phyloP scores from a whole-genome alignment of 2,329 filamentous ascomycete genomes.

The Nothomitra cinnamomea region DNA sequence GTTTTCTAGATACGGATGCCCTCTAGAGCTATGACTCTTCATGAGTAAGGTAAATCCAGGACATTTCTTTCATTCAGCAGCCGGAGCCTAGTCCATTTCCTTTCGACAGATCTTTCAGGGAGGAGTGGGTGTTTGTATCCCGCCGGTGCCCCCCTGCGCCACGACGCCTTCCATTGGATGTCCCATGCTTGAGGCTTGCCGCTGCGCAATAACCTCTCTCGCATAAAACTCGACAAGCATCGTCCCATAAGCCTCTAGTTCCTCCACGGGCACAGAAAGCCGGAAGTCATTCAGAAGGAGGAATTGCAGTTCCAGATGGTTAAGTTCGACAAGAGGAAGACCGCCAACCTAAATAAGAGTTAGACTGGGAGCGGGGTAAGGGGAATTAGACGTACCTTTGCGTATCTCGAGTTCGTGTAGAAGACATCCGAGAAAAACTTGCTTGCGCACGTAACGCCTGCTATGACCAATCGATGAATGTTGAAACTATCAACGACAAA shows the following conservation, averaged over 20 bases:
- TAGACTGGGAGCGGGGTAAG: background rate
- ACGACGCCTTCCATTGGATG: slow-evolving; percentile 2
- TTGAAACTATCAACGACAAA: slow-evolving; percentile 99
- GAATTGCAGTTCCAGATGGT: slow-evolving; percentile 93
- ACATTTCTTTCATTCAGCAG: background rate
- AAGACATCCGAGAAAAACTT: slow-evolving; percentile 99
- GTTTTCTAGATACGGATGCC: background rate
- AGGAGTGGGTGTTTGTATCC: slow-evolving; percentile 1
- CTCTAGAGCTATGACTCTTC: background rate
- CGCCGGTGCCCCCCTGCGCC: background rate
- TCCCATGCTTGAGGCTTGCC: background rate
- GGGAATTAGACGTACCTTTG: slow-evolving; percentile 52
- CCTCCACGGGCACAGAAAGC: slow-evolving; percentile 80
- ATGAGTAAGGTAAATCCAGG: background rate
- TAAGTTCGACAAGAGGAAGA: slow-evolving; percentile 77
- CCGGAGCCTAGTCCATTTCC: background rate
- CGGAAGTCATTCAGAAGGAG: slow-evolving; percentile 91
- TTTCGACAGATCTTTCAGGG: background rate
- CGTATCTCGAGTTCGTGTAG: slow-evolving; percentile 97
- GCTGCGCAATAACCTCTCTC: slow-evolving; percentile 61
- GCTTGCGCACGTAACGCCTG: slow-evolving; percentile 92
- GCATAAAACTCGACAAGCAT: slow-evolving; percentile 99
- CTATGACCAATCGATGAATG: slow-evolving; percentile 90
- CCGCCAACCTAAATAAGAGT: slow-evolving; percentile 59
- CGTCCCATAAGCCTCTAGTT: slow-evolving; percentile 90